Evolutionary conservation across 805 yeast genomes (phyloP).

Genomic region (Candida rishiriensis): DNA sequence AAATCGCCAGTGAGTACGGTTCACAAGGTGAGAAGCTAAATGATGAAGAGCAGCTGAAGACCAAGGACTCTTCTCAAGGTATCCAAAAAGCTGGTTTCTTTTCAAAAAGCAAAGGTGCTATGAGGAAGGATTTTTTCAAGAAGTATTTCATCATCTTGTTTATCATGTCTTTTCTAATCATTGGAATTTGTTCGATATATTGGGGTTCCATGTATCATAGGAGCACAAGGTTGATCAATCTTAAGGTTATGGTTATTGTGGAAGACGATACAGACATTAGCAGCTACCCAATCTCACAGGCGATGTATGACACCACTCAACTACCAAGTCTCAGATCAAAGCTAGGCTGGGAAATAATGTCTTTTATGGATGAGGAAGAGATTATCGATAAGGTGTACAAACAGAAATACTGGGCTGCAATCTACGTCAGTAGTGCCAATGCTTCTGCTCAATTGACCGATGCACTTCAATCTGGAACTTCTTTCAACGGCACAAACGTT

Average conservation of each 20-base stretch:
- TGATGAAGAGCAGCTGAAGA: neutral
- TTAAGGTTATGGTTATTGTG: slow-evolving; percentile 36
- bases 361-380: slow-evolving; percentile 31
- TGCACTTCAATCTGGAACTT: slow-evolving; percentile 36
- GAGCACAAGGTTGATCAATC: slow-evolving; percentile 26
- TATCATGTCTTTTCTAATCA: slow-evolving; percentile 32
- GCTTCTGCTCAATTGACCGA: slow-evolving; percentile 36
- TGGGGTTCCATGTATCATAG: slow-evolving; percentile 45
- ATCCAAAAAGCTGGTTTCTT: slow-evolving; percentile 9
- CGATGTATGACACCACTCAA: slow-evolving; percentile 17
- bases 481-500: slow-evolving; percentile 23
- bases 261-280: slow-evolving; percentile 29
- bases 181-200: slow-evolving; percentile 39
- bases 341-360: slow-evolving; percentile 36
- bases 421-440: slow-evolving; percentile 43
- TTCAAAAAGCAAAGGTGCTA: slow-evolving; percentile 9
- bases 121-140: slow-evolving; percentile 11
- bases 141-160: slow-evolving; percentile 15
- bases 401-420: slow-evolving; percentile 60
- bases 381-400: slow-evolving; percentile 43
- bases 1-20: slow-evolving; percentile 4
- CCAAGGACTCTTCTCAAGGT: neutral
- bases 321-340: slow-evolving; percentile 8
- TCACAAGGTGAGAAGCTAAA: neutral
- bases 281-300: slow-evolving; percentile 28